A percentile compares a stretch with the other conserved stretches of the same genome.
Conservation (phyloP, 148 eudicot species). For the Mesembryanthemum crystallinum region DNA sequence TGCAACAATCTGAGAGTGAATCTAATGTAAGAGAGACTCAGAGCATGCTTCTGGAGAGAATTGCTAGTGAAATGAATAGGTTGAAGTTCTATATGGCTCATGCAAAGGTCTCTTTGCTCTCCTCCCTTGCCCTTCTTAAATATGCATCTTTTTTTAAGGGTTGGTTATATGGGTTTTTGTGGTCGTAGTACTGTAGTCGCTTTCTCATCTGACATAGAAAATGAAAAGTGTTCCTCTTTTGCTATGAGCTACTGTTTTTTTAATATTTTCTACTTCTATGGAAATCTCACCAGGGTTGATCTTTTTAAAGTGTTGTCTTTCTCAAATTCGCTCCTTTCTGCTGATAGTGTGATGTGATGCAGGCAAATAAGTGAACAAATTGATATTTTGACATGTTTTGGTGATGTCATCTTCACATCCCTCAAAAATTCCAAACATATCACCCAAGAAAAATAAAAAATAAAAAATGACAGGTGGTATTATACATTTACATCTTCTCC, state of each 20-base stretch:
- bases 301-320: too few species aligned
- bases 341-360: background rate
- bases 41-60: conserved; percentile 97
- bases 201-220: too few species aligned
- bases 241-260: background rate
- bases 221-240: background rate
- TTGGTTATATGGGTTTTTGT: background rate
- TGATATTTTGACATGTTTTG: background rate
- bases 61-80: conserved; percentile 99
- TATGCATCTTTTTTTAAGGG: background rate
- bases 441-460: background rate
- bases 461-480: background rate
- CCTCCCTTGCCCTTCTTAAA: conserved; percentile 13
- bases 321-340: background rate
- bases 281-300: background rate
- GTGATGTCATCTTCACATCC: background rate
- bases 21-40: conserved; percentile 86
- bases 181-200: too few species aligned
- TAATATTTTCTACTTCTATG: background rate
- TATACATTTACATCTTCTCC: background rate
- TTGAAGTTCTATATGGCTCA: conserved; percentile 90
- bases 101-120: conserved; percentile 79
- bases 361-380: background rate
- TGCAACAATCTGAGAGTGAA: conserved; percentile 69
- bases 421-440: background rate